phyloP scores from a whole-genome alignment of 2,329 filamentous ascomycete genomes.

The Acarospora socialis region DNA sequence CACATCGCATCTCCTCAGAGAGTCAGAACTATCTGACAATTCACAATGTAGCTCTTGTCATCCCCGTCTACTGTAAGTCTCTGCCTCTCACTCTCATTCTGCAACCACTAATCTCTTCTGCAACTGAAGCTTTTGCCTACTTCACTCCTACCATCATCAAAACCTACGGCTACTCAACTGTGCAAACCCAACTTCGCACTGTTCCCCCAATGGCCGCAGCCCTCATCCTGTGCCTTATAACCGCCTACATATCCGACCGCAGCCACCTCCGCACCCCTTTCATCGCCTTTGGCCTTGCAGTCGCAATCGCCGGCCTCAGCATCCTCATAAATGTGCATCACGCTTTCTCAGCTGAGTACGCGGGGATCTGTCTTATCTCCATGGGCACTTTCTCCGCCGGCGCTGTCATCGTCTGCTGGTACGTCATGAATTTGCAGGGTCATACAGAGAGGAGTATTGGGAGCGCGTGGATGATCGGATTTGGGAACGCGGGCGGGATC shows the following conservation, averaged over 20 bases:
- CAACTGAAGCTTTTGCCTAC: conserved; percentile 15
- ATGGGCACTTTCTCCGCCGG: conserved; percentile 23
- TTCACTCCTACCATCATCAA: conserved; percentile 18
- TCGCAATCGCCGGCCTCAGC: conserved; percentile 18
- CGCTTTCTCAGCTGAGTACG: conserved; percentile 24
- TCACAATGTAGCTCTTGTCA: conserved; percentile 14
- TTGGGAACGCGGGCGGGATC: conserved; percentile 22
- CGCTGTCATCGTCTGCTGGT: conserved; percentile 23
- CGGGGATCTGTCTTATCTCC: conserved; percentile 25
- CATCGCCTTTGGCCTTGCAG: conserved; percentile 13
- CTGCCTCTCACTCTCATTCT: background rate
- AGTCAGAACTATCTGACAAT: background rate
- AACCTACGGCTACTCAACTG: conserved; percentile 13
- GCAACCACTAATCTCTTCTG: too few species aligned
- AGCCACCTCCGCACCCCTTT: conserved; percentile 15
- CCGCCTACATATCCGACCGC: conserved; percentile 15
- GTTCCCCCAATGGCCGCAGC: conserved; percentile 18
- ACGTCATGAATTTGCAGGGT: conserved; percentile 28
- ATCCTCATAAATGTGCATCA: conserved; percentile 16
- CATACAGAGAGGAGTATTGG: conserved; percentile 21
- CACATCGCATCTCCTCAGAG: background rate
- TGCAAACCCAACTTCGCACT: conserved; percentile 18
- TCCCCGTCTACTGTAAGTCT: conserved; percentile 14
- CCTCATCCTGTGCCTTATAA: conserved; percentile 12
- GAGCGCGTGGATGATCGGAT: conserved; percentile 20